Evolutionary conservation across 78 protist species (phyloP).

Genomic region (Carpediemonas membranifera): DNA sequence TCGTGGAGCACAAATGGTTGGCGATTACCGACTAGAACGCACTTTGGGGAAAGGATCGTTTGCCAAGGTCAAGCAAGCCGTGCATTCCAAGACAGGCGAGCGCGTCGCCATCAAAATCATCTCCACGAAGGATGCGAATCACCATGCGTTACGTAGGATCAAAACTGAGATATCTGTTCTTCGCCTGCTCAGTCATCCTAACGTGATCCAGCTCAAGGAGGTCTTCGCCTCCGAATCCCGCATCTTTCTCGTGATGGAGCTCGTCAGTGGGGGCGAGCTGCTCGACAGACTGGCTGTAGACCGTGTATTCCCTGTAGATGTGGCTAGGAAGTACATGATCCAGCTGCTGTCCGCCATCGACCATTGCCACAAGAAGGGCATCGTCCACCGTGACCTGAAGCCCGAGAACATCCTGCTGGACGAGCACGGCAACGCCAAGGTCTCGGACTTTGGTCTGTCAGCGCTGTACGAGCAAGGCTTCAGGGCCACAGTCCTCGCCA

Average conservation of each 20-base stretch:
- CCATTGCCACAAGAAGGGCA: constrained; percentile 19
- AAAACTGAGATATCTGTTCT: constrained; percentile 72
- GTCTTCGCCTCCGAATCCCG: constrained; percentile 63
- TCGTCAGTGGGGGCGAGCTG: constrained; percentile 71
- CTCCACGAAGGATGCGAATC: too few species aligned
- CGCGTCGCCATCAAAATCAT: too few species aligned
- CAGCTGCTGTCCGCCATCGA: constrained; percentile 28
- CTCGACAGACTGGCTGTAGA: constrained; percentile 69
- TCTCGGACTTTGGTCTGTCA: constrained; percentile 26
- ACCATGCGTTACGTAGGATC: too few species aligned
- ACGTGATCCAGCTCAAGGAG: constrained; percentile 67
- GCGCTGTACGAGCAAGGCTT: too few species aligned
- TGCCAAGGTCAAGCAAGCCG: too few species aligned
- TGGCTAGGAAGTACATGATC: constrained; percentile 41
- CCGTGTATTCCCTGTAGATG: too few species aligned
- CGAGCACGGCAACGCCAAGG: constrained; percentile 16
- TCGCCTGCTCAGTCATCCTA: constrained; percentile 69
- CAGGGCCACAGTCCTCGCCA: background rate
- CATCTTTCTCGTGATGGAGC: constrained; percentile 50
- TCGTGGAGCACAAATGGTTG: too few species aligned
- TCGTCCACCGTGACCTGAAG: too few species aligned
- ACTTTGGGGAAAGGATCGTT: too few species aligned
- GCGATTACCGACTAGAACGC: too few species aligned
- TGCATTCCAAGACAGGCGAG: too few species aligned
- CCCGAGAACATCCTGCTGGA: too few species aligned